These are phyloP conservation scores for Neurospora terricola DNA, from an alignment of 495 filamentous ascomycete species.

Conservation along the genomic window DNA sequence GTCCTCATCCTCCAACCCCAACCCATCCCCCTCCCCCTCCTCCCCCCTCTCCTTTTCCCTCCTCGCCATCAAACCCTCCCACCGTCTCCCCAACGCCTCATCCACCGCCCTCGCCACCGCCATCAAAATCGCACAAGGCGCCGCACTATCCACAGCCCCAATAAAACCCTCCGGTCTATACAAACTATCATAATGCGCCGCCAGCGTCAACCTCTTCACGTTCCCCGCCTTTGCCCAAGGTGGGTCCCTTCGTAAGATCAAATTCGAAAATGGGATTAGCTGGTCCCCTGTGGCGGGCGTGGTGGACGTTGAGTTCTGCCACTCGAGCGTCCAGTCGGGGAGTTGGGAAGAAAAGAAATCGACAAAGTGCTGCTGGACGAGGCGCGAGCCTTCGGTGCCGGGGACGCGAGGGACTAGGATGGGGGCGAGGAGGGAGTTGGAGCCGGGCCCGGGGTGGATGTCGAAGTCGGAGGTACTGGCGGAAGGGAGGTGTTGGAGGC, in stretches of 20 bases:
- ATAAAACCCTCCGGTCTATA: constrained; percentile 78
- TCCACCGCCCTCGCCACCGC: constrained; percentile 76
- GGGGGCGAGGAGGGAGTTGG: constrained; percentile 68
- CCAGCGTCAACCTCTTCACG: constrained; percentile 70
- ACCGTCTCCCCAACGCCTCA: constrained; percentile 65
- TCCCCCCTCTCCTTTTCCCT: constrained; percentile 36
- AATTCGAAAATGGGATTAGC: constrained; percentile 73
- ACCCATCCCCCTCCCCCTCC: constrained; percentile 60
- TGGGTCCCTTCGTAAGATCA: constrained; percentile 83
- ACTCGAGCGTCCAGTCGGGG: constrained; percentile 67
- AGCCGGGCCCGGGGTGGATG: constrained; percentile 54
- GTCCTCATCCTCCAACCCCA: constrained; percentile 38
- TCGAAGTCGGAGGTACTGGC: constrained; percentile 56
- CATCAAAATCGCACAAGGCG: constrained; percentile 86
- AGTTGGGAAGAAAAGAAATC: constrained; percentile 66
- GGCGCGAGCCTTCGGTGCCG: constrained; percentile 54
- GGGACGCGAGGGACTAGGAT: constrained; percentile 87
- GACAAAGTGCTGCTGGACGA: constrained; percentile 68
- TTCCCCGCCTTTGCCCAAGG: constrained; percentile 59
- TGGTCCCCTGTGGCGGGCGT: constrained; percentile 63
- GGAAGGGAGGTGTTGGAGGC: constrained; percentile 55
- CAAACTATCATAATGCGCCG: constrained; percentile 91
- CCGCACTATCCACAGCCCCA: constrained; percentile 87
- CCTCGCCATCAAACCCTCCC: constrained; percentile 58
- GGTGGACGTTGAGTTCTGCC: constrained; percentile 76